Evolutionary conservation across 2,329 filamentous ascomycete species (phyloP), one percentile per base, ranked within the genome.

Genomic region (Parastagonospora avenae): DNA sequence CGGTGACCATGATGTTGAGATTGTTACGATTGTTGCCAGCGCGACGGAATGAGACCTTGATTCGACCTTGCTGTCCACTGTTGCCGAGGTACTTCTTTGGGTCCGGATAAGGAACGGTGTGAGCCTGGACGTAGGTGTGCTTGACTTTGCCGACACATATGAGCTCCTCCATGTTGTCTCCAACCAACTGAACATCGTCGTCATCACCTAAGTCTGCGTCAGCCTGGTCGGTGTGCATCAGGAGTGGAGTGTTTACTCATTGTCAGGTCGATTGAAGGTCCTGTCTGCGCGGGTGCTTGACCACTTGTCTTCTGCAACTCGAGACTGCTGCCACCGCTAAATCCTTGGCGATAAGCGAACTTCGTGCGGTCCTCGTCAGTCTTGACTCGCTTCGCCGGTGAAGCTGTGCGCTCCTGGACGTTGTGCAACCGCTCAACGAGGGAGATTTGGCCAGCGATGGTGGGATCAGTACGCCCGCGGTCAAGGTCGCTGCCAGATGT

Each of bases 121-220:
- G 81, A 54, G 87, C 88, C 56, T 87, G 85, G 36, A 94, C 78
- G 46, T 78, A 83, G 2, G 86, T 83, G 14, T 81, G 82, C 47
- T 91, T 86, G 15, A 95, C 74, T 74, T 89, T 88, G 36, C 91
- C 91, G 66, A 90, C 92, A 74, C 91, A 95, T 3, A 95, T 88
- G 64, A 91, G 85, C 66, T 90, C 84, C 15, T 86, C 81, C 40
- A 79, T 82, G 28, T 85, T 80, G 48, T 89, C 82, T 36, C 81
- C 80, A 11, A 86, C 72, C 31, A 85, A 76, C 15, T 82, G 74
- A 4, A 85, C 66, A 8, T 88, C 84, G 24, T 85, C 83, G 37
- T 89, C 86, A 38, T 89, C 87, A 52, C 79, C 70, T 60, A 44
- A 9, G 14, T 39, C 47, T 74, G 7, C 69, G 50, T 73, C 53